Evolutionary conservation across 2,329 filamentous ascomycete genomes (phyloP), one percentile per base, ranked within the genome.

Genomic region (Epichloe brachyelytri): DNA sequence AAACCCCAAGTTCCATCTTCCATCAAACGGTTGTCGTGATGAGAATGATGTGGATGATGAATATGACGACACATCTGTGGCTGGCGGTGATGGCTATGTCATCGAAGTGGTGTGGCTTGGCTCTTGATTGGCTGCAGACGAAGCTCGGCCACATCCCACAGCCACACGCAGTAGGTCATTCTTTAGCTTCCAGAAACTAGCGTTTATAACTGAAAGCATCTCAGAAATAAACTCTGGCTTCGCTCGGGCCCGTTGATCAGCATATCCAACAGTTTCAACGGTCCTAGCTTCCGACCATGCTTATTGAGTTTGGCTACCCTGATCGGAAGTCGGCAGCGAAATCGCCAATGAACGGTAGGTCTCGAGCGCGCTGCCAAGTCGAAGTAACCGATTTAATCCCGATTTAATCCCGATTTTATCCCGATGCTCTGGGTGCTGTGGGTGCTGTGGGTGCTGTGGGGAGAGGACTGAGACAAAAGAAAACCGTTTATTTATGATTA

Each of bases 11-110:
- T 22, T 43, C 11, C 19, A 14, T 43, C 7, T 34, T 10, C 30
- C 20, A 44, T 26, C 30, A 11, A 12, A 37, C n/a, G 45, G 17
- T 34, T 22, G 15, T 34, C 30, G 33, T 14, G 34, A 22, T 48
- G 45, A 4, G 30, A 1, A 17, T 37, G 34, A 39, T 48, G 45
- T 15, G 30, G 3, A 34, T 37, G 45, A 30, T 8, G 12, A 17
- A 11, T 14, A 47, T 51, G 49, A 46, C 43, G 49, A 51, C 39
- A 44, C n/a, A 14, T 6, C 6, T 51, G 49, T 51, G 49, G 49
- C 49, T 51, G 41, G 49, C 26, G 36, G 36, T 43, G 43, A 14
- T 47, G 34, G 43, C 33, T 10, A n/a, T 14, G 34, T 48, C 46
- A n/a, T 48, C 36, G 15, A 30, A 19, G 39, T 20, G 44, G 44